phyloP scores from a whole-genome alignment of 2,329 filamentous ascomycete species.

The Sclerotinia sclerotiorum region DNA sequence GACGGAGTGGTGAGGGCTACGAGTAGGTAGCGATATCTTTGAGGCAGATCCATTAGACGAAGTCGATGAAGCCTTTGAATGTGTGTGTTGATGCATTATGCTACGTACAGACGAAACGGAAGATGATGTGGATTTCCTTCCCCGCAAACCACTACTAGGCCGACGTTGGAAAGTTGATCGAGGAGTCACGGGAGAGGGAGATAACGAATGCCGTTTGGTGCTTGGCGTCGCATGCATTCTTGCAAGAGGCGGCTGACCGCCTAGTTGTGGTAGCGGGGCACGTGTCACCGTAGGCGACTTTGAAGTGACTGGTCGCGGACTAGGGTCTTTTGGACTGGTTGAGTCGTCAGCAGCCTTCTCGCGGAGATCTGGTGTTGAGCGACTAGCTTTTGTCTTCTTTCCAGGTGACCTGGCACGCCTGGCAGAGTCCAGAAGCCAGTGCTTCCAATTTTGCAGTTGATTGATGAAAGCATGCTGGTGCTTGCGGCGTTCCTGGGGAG shows the following conservation, averaged over 20 bases:
- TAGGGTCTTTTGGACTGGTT: conserved; percentile 52
- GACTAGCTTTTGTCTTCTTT: conserved; percentile 38
- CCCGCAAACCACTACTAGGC: conserved; percentile 77
- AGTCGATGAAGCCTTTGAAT: conserved; percentile 92
- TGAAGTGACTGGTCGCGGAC: conserved; percentile 60
- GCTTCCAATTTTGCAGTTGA: conserved; percentile 66
- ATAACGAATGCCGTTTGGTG: conserved; percentile 77
- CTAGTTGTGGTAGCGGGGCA: conserved; percentile 40
- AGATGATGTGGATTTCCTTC: conserved; percentile 92
- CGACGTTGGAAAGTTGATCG: conserved; percentile 76
- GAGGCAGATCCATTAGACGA: conserved; percentile 77
- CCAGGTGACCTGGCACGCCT: conserved; percentile 61
- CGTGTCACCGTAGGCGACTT: conserved; percentile 44
- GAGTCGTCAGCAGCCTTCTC: conserved; percentile 47
- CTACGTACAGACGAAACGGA: conserved; percentile 91
- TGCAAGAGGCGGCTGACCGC: conserved; percentile 38
- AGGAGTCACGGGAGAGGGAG: conserved; percentile 84
- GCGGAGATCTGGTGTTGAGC: conserved; percentile 59
- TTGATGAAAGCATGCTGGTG: conserved; percentile 64
- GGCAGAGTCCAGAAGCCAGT: conserved; percentile 69
- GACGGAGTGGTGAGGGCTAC: conserved; percentile 84
- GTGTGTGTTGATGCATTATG: conserved; percentile 81
- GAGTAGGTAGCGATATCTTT: conserved; percentile 62
- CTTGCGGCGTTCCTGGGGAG: conserved; percentile 50
- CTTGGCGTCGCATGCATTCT: conserved; percentile 45